phyloP scores from a whole-genome alignment of 306 rosid species.

The Sechiopsis laciniata region DNA sequence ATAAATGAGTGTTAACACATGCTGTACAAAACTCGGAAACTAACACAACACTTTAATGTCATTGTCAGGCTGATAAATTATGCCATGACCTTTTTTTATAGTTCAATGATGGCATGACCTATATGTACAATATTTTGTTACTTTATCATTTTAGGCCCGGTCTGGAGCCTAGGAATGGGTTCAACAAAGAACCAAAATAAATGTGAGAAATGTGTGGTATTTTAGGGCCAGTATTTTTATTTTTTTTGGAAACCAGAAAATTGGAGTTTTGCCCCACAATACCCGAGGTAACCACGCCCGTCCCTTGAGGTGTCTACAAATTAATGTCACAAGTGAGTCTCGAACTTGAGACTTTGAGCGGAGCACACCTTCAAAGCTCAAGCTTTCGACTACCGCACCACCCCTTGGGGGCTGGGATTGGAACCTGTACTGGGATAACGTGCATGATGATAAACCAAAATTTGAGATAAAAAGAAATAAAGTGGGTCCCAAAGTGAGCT shows the following conservation, averaged over 20 bases:
- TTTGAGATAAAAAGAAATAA: slow-evolving; percentile 1
- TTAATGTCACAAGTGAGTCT: too few relatives aligned
- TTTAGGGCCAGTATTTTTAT: too few relatives aligned
- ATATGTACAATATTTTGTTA: neutral
- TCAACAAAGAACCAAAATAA: neutral
- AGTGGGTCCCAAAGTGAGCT: neutral
- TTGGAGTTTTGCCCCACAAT: too few relatives aligned
- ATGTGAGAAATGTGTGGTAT: neutral
- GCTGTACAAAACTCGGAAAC: neutral
- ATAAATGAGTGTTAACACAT: slow-evolving; percentile 15
- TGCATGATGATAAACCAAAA: neutral
- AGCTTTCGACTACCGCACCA: too few relatives aligned
- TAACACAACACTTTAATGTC: neutral
- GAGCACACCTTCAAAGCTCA: too few relatives aligned
- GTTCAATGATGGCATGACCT: neutral
- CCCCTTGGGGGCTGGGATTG: too few relatives aligned
- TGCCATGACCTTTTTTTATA: neutral
- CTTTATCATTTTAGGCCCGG: neutral
- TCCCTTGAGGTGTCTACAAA: too few relatives aligned
- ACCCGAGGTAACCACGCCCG: too few relatives aligned
- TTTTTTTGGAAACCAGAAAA: too few relatives aligned
- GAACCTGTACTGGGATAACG: neutral
- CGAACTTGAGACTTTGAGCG: too few relatives aligned
- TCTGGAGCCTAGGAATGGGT: neutral
- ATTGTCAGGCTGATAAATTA: neutral